Percentiles rank a stretch among this genome's conserved stretches.
Evolutionary conservation across 2,329 filamentous ascomycete species (phyloP).

Genomic region (Lasiodiplodia citricola): DNA sequence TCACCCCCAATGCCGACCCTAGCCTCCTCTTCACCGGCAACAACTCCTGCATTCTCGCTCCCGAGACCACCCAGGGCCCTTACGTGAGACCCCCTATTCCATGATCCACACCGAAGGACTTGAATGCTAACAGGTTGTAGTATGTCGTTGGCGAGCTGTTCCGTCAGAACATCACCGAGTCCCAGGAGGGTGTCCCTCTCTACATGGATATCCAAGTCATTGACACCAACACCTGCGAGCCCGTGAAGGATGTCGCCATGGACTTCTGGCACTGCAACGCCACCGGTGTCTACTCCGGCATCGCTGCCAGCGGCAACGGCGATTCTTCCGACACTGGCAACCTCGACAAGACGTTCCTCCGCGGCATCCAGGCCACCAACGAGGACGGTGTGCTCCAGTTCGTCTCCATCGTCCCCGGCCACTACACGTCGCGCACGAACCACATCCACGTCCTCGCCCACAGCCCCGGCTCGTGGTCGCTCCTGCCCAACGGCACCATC

Average conservation of each 20-base stretch:
- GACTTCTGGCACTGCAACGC: slow-evolving; percentile 58
- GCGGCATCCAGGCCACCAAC: slow-evolving; percentile 55
- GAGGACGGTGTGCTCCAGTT: slow-evolving; percentile 56
- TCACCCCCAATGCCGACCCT: slow-evolving; percentile 37
- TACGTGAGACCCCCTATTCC: slow-evolving; percentile 32
- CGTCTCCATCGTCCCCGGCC: slow-evolving; percentile 55
- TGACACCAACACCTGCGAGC: slow-evolving; percentile 60
- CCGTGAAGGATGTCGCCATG: slow-evolving; percentile 55
- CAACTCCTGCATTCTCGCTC: slow-evolving; percentile 42
- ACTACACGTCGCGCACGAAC: slow-evolving; percentile 48
- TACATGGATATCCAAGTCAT: slow-evolving; percentile 60
- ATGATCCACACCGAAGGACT: neutral
- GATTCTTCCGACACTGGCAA: slow-evolving; percentile 42
- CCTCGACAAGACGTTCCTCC: slow-evolving; percentile 48
- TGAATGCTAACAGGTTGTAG: neutral
- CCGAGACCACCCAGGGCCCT: slow-evolving; percentile 41
- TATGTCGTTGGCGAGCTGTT: slow-evolving; percentile 58
- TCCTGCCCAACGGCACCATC: slow-evolving; percentile 58
- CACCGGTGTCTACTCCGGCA: slow-evolving; percentile 51
- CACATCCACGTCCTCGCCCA: slow-evolving; percentile 48
- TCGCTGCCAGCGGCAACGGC: slow-evolving; percentile 51
- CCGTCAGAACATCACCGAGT: slow-evolving; percentile 55
- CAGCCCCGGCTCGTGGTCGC: slow-evolving; percentile 39
- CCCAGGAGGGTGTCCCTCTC: slow-evolving; percentile 55
- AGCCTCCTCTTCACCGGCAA: slow-evolving; percentile 39